A percentile compares a stretch with the other conserved stretches of the same genome.
phyloP scores from a whole-genome alignment of 768 basidiomycete genomes.

The Rhizopogon vinicolor region DNA sequence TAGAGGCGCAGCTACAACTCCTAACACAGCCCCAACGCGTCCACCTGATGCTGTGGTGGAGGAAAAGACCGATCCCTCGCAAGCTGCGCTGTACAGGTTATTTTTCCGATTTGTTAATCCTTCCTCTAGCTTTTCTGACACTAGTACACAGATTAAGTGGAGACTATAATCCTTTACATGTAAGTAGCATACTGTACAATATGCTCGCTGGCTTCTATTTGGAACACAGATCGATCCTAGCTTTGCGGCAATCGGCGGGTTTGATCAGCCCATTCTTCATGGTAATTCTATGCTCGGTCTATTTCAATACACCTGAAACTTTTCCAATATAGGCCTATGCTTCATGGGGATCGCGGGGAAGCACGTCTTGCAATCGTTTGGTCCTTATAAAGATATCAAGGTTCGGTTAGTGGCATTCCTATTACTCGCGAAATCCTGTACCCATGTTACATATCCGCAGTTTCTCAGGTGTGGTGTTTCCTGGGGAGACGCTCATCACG shows the following conservation, averaged over 20 bases:
- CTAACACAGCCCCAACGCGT: slow-evolving; percentile 77
- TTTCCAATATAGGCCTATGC: slow-evolving; percentile 57
- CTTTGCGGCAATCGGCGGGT: slow-evolving; percentile 94
- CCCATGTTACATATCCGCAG: slow-evolving; percentile 28
- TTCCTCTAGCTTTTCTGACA: slow-evolving; percentile 1
- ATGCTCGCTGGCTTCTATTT: not conserved
- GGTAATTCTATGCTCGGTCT: slow-evolving; percentile 27
- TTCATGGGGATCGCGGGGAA: slow-evolving; percentile 91
- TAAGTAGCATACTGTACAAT: slow-evolving; percentile 28
- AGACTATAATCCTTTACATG: slow-evolving; percentile 88
- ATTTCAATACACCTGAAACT: not conserved
- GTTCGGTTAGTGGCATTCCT: slow-evolving; percentile 55
- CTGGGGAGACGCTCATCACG: slow-evolving; percentile 92
- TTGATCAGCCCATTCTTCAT: slow-evolving; percentile 85
- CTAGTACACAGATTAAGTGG: slow-evolving; percentile 65
- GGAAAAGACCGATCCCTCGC: slow-evolving; percentile 76
- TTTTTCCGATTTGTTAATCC: slow-evolving; percentile 10
- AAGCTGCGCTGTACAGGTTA: slow-evolving; percentile 91
- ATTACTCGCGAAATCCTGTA: not conserved
- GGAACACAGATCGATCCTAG: slow-evolving; percentile 74
- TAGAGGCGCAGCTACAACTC: slow-evolving; percentile 82
- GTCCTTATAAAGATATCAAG: slow-evolving; percentile 89
- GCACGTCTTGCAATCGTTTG: slow-evolving; percentile 85
- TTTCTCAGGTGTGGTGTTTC: slow-evolving; percentile 89
- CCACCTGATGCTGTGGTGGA: slow-evolving; percentile 82